Conservation (phyloP, 257 asterid genomes). For the Nicotiana knightiana region DNA sequence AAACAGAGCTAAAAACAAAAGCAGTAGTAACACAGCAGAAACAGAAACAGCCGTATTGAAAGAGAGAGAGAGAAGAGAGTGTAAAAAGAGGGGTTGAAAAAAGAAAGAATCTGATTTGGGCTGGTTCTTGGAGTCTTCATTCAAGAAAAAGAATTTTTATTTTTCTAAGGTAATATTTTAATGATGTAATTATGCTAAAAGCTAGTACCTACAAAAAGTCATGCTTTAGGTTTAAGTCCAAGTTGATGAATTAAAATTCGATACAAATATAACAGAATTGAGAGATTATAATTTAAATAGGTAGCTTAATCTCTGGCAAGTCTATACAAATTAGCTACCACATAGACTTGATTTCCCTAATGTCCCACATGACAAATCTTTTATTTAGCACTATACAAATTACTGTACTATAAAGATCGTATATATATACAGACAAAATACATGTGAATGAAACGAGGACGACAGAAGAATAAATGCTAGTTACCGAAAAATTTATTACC, state of each 20-base stretch:
- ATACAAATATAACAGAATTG: background rate
- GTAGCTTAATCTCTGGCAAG: background rate
- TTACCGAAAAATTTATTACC: background rate
- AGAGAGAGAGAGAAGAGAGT: conserved; percentile 13
- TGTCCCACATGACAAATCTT: background rate
- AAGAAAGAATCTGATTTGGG: conserved; percentile 52
- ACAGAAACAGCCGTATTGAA: conserved; percentile 26
- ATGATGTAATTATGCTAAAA: conserved; percentile 5
- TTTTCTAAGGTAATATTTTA: background rate
- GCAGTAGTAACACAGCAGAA: conserved; percentile 21
- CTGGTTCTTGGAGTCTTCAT: conserved; percentile 25
- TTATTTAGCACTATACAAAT: background rate
- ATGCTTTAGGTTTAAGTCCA: conserved; percentile 15
- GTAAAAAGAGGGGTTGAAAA: conserved; percentile 16
- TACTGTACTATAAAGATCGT: background rate
- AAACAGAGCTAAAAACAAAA: conserved; percentile 30
- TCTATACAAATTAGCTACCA: background rate
- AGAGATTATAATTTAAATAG: background rate
- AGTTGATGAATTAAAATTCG: conserved; percentile 15
- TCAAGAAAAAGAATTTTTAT: background rate
- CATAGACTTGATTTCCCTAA: background rate
- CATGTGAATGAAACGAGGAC: background rate
- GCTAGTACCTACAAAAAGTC: conserved; percentile 12
- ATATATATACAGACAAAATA: background rate
- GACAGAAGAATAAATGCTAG: background rate